Evolutionary conservation across 1,139 yeast genomes (phyloP).

Genomic region (Diutina siamensis): DNA sequence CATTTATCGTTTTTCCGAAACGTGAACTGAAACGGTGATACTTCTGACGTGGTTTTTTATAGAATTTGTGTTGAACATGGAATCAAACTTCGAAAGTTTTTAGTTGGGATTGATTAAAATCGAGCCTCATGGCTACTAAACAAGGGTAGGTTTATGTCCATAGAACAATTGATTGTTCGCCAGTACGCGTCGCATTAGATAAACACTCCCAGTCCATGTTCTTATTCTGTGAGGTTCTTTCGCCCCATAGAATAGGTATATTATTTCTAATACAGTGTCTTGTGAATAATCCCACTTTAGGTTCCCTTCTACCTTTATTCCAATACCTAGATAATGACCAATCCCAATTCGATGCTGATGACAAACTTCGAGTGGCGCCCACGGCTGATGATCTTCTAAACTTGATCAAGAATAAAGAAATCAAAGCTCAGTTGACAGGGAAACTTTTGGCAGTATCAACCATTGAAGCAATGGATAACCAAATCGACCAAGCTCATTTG

Average conservation of each 20-base stretch:
- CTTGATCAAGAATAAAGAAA: slow-evolving; percentile 3
- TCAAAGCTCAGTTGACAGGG: not conserved
- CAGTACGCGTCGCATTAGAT: not conserved
- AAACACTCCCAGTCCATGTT: slow-evolving; percentile 7
- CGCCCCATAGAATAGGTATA: slow-evolving; percentile 25
- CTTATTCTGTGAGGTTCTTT: slow-evolving; percentile 22
- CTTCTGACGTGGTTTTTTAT: no score
- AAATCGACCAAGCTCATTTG: slow-evolving; percentile 11
- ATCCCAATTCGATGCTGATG: slow-evolving; percentile 13
- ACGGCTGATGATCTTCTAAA: slow-evolving; percentile 15
- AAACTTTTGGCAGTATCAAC: slow-evolving; percentile 22
- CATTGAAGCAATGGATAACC: slow-evolving; percentile 24
- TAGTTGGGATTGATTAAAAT: no score
- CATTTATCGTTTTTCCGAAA: no score
- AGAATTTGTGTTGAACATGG: no score
- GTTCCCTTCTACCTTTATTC: slow-evolving; percentile 12
- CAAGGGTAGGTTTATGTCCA: no score
- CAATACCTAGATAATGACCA: slow-evolving; percentile 19
- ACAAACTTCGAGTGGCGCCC: slow-evolving; percentile 19
- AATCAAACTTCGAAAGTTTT: no score
- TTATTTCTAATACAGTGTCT: slow-evolving; percentile 13
- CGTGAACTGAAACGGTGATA: no score
- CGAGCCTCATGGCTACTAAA: no score
- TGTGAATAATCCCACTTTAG: slow-evolving; percentile 7
- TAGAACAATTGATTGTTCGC: no score